Evolutionary conservation across 2,329 filamentous ascomycete genomes (phyloP), one percentile per base, ranked within the genome.

Genomic region (Chrysoporthe deuterocubensis): DNA sequence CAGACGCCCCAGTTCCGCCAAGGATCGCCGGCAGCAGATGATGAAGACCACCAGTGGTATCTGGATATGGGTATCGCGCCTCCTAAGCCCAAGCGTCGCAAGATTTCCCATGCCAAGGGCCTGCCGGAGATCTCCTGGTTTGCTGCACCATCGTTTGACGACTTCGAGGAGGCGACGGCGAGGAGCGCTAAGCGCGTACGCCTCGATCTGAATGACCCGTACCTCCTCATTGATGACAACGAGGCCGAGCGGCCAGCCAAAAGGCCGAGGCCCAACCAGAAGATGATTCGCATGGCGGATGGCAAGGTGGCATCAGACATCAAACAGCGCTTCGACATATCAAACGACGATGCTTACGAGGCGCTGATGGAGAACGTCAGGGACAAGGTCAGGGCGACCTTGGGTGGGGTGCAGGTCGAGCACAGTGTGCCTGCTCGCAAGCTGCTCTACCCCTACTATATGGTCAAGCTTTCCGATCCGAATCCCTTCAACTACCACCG

Each of bases 341-440:
- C 94, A 42, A 98, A 98, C 71, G 96, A 99, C 75, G 92, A 96
- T 68, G 94, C 94, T 1, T 99, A 99, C 77, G 94, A 98, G 75
- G 89, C 94, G 69, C 87, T 99, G 57, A 98, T 98, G 79, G 94
- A 97, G 78, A 98, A 97, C 75, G 94, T 97, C 75, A 93, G 97
- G 80, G 94, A 93, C 84, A 98, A 97, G 79, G 92, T 99, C 70
- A 90, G 96, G 72, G 96, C 94, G 64, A 97, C 93, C 1, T 87
- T 99, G 69, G 93, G 94, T 58, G 95, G 94, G 75, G 89, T 97
- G 70, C 90, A 92, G n/a, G 90, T 99, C 54, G 96, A 99, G 77
- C 96, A 99, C 81, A 94, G 92, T 78, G 85, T 97, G 83, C 95
- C 96, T 18, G 96, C 96, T 13, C 84, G 95, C 75, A 94, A 95